Conservation (phyloP, 1,139 yeast species). For the Diutina rugosa region DNA sequence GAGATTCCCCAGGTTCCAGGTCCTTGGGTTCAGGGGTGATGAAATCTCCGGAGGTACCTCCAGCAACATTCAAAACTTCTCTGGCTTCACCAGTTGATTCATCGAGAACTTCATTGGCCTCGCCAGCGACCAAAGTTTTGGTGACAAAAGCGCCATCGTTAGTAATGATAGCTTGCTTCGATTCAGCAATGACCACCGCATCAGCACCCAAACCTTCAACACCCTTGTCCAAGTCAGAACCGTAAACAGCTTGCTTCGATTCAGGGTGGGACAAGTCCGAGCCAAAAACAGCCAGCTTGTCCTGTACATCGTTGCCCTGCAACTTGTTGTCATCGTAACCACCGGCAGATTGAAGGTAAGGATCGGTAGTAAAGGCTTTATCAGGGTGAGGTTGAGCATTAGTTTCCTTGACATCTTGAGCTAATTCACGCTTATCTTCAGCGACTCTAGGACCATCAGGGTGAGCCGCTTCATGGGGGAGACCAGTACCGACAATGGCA, state of each 20-base stretch:
- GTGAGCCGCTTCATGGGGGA: background rate
- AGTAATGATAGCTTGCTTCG: constrained; percentile 50
- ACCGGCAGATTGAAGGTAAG: background rate
- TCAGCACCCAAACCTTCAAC: constrained; percentile 15
- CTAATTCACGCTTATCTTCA: constrained; percentile 11
- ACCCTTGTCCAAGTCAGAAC: background rate
- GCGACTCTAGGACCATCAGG: constrained; percentile 4
- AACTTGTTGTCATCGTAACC: background rate
- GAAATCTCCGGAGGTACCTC: background rate
- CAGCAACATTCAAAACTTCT: background rate
- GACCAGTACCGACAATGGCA: background rate
- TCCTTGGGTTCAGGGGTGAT: background rate
- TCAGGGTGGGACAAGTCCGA: background rate
- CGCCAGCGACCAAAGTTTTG: background rate
- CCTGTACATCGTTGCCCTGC: background rate
- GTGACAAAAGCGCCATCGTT: background rate
- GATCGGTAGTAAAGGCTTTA: background rate
- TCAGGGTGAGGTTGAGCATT: background rate
- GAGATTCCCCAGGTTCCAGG: background rate
- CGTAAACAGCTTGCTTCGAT: background rate
- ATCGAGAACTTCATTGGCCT: background rate
- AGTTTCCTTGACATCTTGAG: constrained; percentile 4
- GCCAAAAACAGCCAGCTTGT: background rate
- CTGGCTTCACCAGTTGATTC: background rate
- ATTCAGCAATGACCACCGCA: constrained; percentile 36